Percentiles rank a stretch among this genome's conserved stretches.
These are phyloP conservation scores for Ambrosia trifida DNA, from an alignment of 129 eudicot genomes.

Conservation along the genomic window DNA sequence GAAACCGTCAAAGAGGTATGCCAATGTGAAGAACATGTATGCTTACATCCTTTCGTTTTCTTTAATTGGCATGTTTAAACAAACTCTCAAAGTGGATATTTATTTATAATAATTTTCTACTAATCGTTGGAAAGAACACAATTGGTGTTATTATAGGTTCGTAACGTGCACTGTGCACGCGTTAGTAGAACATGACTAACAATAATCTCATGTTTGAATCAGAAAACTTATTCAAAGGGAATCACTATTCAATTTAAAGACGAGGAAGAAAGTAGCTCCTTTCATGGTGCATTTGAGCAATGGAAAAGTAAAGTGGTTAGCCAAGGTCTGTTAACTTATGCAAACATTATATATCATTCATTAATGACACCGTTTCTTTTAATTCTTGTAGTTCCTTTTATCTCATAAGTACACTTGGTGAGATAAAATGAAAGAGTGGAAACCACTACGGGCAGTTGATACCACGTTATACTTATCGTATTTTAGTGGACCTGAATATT, in stretches of 20 bases:
- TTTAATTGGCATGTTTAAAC: not conserved
- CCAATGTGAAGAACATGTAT: not conserved
- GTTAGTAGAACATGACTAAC: conserved; percentile 18
- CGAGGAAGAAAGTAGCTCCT: conserved; percentile 83
- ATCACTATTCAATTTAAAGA: conserved; percentile 69
- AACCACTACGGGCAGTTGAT: not conserved
- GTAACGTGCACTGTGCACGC: conserved; percentile 5
- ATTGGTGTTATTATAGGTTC: not conserved
- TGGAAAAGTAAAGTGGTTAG: conserved; percentile 62
- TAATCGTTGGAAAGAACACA: not conserved
- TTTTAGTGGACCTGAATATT: no score
- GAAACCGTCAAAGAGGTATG: conserved; percentile 72
- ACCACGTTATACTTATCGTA: not conserved
- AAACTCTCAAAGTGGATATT: no score
- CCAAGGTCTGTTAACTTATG: conserved; percentile 49
- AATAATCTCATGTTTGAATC: conserved; percentile 47
- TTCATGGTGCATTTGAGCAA: conserved; percentile 84
- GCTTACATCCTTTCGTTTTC: not conserved
- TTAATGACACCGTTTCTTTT: not conserved
- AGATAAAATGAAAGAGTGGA: not conserved
- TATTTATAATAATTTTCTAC: not conserved
- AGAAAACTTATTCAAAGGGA: conserved; percentile 78
- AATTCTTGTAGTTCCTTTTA: not conserved
- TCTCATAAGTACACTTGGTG: not conserved
- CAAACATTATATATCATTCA: conserved; percentile 7